Evolutionary conservation across 352 stramenopile genomes (phyloP), one percentile per base, ranked within the genome.

Genomic region (Phytophthora pseudosyringae): DNA sequence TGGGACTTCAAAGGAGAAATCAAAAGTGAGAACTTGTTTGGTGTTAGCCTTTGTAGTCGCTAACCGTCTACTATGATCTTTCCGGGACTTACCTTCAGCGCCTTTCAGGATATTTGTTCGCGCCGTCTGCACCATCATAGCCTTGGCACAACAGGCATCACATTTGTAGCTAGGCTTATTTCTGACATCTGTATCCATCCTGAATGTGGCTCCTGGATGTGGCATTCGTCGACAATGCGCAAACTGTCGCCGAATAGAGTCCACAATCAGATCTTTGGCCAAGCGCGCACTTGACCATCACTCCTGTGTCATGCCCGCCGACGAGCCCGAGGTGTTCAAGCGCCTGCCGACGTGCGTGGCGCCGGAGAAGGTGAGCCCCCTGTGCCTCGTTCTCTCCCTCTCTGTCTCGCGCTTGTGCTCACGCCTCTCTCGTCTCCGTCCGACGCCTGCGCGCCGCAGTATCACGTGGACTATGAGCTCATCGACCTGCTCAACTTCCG

Each of bases 401-500:
- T 54, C 3, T 29, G 4, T 35, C 21, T 51, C 12, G 12, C 26
- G 15, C 31, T 32, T 46, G 10, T 29, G 4, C 38, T 69, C 31
- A 60, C 8, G 15, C 15, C 21, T 48, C 7, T 52, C 45, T 56
- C 36, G 16, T 49, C 40, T 36, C 3, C 16, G 4, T 29, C 8
- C 26, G 40, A 35, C 31, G 31, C 31, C 31, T 35, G 6, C 10
- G n/a, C 18, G 40, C 40, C 28, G 0, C 39, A 87, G 77, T 95
- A 95, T 69, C 72, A 73, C 47, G 70, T 95, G 48, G 68, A 90
- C 59, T 95, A 90, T 70, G 76, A 90, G 25, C 78, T 85, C 44
- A 84, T 95, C 56, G 84, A 93, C 71, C 69, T 93, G 45, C 77
- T 86, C 57, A 82, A 89, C 69, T 93, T 76, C 64, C 81, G 82